These are phyloP conservation scores for Pythium volutum DNA, from an alignment of 352 stramenopile species.

Conservation along the genomic window DNA sequence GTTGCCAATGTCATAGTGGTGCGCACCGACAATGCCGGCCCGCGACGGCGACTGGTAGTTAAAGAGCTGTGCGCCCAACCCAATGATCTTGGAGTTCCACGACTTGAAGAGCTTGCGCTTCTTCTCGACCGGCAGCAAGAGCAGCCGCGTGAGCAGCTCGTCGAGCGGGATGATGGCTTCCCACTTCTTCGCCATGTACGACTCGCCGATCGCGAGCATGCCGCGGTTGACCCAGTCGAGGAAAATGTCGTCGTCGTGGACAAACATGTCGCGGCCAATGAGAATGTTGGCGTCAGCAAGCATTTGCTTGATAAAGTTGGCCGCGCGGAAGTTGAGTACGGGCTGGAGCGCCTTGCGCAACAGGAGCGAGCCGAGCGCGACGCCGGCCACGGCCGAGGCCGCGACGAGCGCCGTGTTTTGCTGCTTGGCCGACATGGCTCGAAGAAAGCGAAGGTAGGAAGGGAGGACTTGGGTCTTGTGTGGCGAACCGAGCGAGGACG, in stretches of 20 bases:
- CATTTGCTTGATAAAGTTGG: conserved; percentile 82
- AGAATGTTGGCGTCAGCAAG: conserved; percentile 78
- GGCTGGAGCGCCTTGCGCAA: conserved; percentile 65
- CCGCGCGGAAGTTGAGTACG: conserved; percentile 57
- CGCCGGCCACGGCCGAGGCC: conserved; percentile 54
- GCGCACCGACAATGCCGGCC: conserved; percentile 74
- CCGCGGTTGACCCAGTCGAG: conserved; percentile 82
- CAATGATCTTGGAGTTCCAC: conserved; percentile 84
- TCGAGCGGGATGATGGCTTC: conserved; percentile 79
- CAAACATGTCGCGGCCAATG: conserved; percentile 73
- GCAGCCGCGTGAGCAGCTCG: conserved; percentile 67
- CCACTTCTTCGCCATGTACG: conserved; percentile 89
- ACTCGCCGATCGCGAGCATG: conserved; percentile 86
- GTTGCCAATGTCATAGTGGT: conserved; percentile 88
- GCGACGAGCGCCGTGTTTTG: conserved; percentile 72
- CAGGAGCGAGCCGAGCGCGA: conserved; percentile 66
- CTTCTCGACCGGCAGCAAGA: conserved; percentile 63
- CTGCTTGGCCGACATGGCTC: conserved; percentile 31
- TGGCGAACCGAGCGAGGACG: conserved; percentile 15
- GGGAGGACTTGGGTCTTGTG: conserved; percentile 16
- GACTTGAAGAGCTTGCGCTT: conserved; percentile 86
- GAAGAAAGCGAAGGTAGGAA: conserved; percentile 24
- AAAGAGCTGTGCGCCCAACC: conserved; percentile 71
- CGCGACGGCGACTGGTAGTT: conserved; percentile 87
- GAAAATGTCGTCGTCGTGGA: conserved; percentile 84